Conservation (phyloP, 2,329 filamentous ascomycete species). For the Stylonectria norvegica region DNA sequence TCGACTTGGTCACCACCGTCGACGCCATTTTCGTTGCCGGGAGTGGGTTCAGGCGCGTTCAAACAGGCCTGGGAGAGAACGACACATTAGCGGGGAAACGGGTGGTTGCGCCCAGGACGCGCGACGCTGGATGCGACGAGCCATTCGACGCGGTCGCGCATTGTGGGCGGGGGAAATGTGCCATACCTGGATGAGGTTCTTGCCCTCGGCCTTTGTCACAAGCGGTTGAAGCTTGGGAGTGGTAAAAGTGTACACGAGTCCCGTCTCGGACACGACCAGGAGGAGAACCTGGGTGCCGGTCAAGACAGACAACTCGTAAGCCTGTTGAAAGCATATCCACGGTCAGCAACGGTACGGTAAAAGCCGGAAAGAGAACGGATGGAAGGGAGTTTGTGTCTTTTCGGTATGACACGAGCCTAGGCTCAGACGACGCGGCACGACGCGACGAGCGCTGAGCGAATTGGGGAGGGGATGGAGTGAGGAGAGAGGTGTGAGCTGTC, state of each 20-base stretch:
- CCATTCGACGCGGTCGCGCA: background rate
- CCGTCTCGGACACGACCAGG: constrained; percentile 94
- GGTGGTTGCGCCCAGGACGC: constrained; percentile 1
- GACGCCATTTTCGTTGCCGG: constrained; percentile 76
- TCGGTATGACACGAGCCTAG: too few species aligned
- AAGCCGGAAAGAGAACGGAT: background rate
- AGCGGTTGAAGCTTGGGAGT: constrained; percentile 97
- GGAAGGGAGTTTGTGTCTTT: too few species aligned
- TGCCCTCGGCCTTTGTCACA: constrained; percentile 97
- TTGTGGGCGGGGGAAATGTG: constrained; percentile 10
- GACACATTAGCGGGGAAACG: constrained; percentile 29
- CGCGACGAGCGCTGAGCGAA: too few species aligned
- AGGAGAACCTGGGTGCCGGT: constrained; percentile 97
- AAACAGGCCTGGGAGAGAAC: constrained; percentile 72
- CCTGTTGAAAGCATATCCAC: constrained; percentile 49
- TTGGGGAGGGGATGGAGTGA: too few species aligned
- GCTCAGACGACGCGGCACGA: background rate
- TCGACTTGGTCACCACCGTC: constrained; percentile 76
- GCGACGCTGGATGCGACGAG: background rate
- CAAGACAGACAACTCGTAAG: constrained; percentile 94
- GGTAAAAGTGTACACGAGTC: constrained; percentile 96
- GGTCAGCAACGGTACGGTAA: constrained; percentile 16
- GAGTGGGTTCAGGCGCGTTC: constrained; percentile 87
- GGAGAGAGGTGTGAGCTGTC: constrained; percentile 1
- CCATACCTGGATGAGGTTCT: constrained; percentile 96